Conservation (phyloP, 2,329 filamentous ascomycete species). For the Colletotrichum gloeosporioides region DNA sequence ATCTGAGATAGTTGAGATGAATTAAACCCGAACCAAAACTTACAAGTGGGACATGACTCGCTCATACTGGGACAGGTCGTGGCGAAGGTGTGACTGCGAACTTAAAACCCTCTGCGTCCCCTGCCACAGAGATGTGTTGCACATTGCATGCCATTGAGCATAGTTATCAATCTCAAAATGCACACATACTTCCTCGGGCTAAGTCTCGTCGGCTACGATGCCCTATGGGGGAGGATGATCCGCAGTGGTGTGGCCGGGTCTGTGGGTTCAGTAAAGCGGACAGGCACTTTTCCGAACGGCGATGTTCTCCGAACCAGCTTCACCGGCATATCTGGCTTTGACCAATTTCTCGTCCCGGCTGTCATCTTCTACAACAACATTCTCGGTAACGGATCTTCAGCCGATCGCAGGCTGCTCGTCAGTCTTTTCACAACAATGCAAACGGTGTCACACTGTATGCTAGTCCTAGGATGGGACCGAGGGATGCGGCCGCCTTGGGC, state of each 20-base stretch:
- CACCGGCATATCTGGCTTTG: not conserved
- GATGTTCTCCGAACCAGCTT: not conserved
- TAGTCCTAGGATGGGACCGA: not conserved
- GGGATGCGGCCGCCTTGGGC: not conserved
- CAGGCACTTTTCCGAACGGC: not conserved
- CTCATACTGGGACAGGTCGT: not conserved
- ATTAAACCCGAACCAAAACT: not conserved
- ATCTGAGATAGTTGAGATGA: not conserved
- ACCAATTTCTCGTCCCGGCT: not conserved
- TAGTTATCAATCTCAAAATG: not conserved
- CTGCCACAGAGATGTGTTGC: not conserved
- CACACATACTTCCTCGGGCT: slow-evolving; percentile 4
- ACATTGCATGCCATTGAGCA: not conserved
- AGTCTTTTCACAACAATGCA: slow-evolving; percentile 3
- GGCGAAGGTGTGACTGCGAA: not conserved
- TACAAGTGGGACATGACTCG: not conserved
- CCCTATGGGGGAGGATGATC: slow-evolving; percentile 1
- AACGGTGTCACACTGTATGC: not conserved
- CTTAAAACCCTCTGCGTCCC: not conserved
- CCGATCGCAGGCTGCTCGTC: not conserved
- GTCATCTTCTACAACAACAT: slow-evolving; percentile 11
- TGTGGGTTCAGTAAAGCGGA: not conserved
- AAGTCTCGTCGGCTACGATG: not conserved
- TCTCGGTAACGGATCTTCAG: not conserved
- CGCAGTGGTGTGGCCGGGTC: not conserved